phyloP scores from a whole-genome alignment of 129 eudicot species.

The Lonicera japonica region DNA sequence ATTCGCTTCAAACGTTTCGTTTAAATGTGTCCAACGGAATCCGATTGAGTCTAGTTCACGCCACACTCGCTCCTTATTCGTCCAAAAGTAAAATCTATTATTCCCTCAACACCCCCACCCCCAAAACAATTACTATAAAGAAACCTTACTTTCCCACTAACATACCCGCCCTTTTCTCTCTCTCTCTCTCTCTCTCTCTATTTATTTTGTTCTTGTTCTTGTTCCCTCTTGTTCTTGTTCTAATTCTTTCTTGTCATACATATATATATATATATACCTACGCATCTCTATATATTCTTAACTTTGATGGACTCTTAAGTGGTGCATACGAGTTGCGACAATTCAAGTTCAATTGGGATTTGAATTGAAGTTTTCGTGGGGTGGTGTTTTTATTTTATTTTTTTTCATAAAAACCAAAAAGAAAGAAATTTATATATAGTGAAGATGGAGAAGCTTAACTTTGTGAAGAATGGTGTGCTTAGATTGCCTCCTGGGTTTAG shows the following conservation, averaged over 20 bases:
- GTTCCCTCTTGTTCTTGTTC: slow-evolving; percentile 11
- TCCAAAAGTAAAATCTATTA: slow-evolving; percentile 16
- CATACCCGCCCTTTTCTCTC: slow-evolving; percentile 3
- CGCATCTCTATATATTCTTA: no score
- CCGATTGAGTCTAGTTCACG: slow-evolving; percentile 91
- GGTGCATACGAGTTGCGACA: no score
- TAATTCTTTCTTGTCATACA: neutral
- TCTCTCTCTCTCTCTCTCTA: no score
- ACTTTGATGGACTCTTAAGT: neutral
- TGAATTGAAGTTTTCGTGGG: slow-evolving; percentile 2
- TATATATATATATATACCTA: neutral
- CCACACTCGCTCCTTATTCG: slow-evolving; percentile 29
- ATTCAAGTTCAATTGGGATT: neutral
- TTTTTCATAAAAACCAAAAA: no score
- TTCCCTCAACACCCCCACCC: slow-evolving; percentile 13
- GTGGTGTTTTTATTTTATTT: no score
- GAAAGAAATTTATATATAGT: neutral
- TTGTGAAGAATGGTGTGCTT: slow-evolving; percentile 49
- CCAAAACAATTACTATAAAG: slow-evolving; percentile 34
- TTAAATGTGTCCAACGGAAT: slow-evolving; percentile 46
- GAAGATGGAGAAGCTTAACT: slow-evolving; percentile 35
- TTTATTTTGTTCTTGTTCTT: slow-evolving; percentile 4
- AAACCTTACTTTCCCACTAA: slow-evolving; percentile 39
- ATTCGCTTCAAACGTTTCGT: slow-evolving; percentile 1
- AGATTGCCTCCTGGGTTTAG: slow-evolving; percentile 84